Evolutionary conservation across 2,329 filamentous ascomycete genomes (phyloP), one percentile per base, ranked within the genome.

Genomic region (Colletotrichum cordylinicola): DNA sequence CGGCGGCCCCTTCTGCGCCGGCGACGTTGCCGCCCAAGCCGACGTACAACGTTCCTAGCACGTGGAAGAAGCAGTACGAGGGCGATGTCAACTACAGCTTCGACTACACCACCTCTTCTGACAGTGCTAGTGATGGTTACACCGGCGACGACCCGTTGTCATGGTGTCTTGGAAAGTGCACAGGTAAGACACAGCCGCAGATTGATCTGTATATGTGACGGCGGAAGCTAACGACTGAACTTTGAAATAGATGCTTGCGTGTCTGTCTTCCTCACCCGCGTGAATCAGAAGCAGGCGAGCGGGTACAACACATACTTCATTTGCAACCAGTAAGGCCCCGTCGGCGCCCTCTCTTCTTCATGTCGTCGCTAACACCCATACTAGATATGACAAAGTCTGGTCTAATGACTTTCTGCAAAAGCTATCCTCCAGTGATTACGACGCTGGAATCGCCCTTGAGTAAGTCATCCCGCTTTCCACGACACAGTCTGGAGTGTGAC

Each of bases 11-110:
- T 33, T 58, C 55, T 18, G 27, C 15, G 16, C 24, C 55, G 55
- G 21, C 55, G 55, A 8, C 55, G 2, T 6, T 29, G 55, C 60
- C 60, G 0, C 60, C 60, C 31, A 64, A 64, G 60, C 60, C 60
- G 0, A 13, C 12, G 1, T 18, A 64, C 13, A 37, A 64, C 33
- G 33, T 64, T 27, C 60, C 60, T 16, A 16, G 27, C 31, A 64
- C 29, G 29, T 64, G 60, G 60, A 64, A 35, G 60, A 64, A 64
- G 60, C 60, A 64, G n/a, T 64, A 64, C n/a, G 60, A 64, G 33
- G 60, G 60, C 31, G 60, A 64, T 9, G 31, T 64, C 29, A 64
- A 24, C 31, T 64, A 64, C 60, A 64, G 60, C 31, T 64, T 64
- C 12, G 60, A 64, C 31, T 64, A 64, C 31, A 35, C 29, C 16